Evolutionary conservation across 192 early-diverging fungal species (phyloP).

Genomic region (Phycomyces blakesleeanus): DNA sequence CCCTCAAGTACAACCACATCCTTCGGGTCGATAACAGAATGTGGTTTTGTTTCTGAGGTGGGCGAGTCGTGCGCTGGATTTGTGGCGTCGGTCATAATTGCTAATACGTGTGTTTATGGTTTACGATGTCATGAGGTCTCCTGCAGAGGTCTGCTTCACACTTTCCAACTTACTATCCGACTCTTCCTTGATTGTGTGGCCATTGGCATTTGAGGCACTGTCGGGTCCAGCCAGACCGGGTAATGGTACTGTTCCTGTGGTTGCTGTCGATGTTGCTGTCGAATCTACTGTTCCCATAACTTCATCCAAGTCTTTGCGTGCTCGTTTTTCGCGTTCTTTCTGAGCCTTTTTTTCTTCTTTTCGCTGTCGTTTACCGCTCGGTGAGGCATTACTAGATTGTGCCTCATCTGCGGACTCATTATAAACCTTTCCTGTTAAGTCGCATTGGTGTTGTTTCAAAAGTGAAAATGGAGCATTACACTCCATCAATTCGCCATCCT

Average conservation of each 20-base stretch:
- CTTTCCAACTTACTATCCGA: conserved; percentile 5
- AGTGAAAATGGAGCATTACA: conserved; percentile 71
- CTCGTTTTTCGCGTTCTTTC: conserved; percentile 50
- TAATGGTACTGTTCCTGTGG: neutral
- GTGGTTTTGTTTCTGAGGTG: conserved; percentile 9
- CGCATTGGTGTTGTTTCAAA: conserved; percentile 63
- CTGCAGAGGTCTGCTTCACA: no score
- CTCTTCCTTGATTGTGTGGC: conserved; percentile 19
- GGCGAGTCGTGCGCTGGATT: neutral
- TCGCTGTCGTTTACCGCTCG: conserved; percentile 34
- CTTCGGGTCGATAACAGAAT: conserved; percentile 38
- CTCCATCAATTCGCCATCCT: conserved; percentile 77
- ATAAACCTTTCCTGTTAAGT: conserved; percentile 34
- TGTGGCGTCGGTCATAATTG: neutral
- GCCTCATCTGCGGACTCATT: conserved; percentile 34
- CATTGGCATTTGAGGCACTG: conserved; percentile 1
- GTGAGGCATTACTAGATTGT: conserved; percentile 1
- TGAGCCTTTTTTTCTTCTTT: conserved; percentile 47
- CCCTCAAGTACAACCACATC: conserved; percentile 58
- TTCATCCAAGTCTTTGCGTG: conserved; percentile 32
- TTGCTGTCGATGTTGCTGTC: neutral
- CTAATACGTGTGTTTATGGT: neutral
- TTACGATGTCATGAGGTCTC: no score
- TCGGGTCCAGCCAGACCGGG: neutral
- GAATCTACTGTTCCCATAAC: neutral